A percentile compares a stretch with the other conserved stretches of the same genome.
Evolutionary conservation across 371 early-diverging fungal genomes (phyloP).

Genomic region (Rhizopus sp.): DNA sequence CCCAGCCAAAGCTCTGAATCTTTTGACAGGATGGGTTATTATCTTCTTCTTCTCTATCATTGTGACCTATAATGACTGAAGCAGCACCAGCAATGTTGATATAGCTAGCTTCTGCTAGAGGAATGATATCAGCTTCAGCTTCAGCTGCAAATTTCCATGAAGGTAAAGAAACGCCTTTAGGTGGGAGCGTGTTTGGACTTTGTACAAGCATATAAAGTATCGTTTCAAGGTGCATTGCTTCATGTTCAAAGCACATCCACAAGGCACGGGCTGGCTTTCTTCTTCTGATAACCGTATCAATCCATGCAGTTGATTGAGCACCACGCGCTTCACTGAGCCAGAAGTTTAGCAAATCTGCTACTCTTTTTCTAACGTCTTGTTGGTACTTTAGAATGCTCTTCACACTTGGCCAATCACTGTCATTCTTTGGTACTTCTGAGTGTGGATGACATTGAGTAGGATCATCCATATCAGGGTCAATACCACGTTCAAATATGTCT

Average conservation of each 20-base stretch:
- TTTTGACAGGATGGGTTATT: not conserved
- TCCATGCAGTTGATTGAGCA: conserved; percentile 14
- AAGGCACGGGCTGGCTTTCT: conserved; percentile 63
- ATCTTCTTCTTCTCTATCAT: conserved; percentile 58
- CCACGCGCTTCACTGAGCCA: conserved; percentile 36
- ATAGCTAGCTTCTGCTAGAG: conserved; percentile 13
- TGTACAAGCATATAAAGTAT: conserved; percentile 89
- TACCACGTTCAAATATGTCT: conserved; percentile 90
- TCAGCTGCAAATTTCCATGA: conserved; percentile 21
- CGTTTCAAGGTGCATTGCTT: conserved; percentile 90
- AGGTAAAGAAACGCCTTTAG: conserved; percentile 30
- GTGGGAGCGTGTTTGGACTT: conserved; percentile 45
- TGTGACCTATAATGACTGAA: conserved; percentile 55
- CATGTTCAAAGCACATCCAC: conserved; percentile 91
- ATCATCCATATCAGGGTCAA: conserved; percentile 89
- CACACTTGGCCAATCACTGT: conserved; percentile 70
- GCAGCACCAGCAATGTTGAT: conserved; percentile 25
- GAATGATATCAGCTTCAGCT: conserved; percentile 7
- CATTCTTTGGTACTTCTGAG: conserved; percentile 69
- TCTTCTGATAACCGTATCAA: conserved; percentile 28
- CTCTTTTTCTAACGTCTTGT: conserved; percentile 60
- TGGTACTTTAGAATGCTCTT: conserved; percentile 68
- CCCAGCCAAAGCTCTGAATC: conserved; percentile 76
- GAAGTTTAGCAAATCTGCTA: conserved; percentile 49
- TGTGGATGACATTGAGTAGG: conserved; percentile 79